These are phyloP conservation scores for Fusarium sp. DNA, from an alignment of 2,329 filamentous ascomycete species.

Conservation along the genomic window DNA sequence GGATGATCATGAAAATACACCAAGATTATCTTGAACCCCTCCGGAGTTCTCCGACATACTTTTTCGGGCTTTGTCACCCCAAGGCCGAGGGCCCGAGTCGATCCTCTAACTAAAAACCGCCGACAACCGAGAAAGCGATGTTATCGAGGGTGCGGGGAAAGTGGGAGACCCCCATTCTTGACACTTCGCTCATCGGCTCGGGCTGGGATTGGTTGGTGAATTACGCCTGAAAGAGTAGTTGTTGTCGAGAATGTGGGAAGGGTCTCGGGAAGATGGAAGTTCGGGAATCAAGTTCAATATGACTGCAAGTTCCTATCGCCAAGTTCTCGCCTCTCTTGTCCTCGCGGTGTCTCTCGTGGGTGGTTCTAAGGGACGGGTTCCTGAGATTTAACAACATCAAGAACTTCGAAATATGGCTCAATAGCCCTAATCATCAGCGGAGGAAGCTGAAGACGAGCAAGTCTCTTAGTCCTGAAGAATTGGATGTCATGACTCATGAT, in stretches of 20 bases:
- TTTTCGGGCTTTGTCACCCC: not conserved
- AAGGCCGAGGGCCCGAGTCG: not conserved
- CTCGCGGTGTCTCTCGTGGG: not conserved
- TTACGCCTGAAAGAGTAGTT: not conserved
- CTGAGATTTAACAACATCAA: not conserved
- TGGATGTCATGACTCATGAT: not conserved
- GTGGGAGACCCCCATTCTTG: conserved; percentile 5
- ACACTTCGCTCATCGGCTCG: not conserved
- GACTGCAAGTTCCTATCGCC: not conserved
- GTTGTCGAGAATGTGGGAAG: not conserved
- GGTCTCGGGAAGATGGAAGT: not conserved
- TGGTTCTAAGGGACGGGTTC: not conserved
- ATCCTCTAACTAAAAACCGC: not conserved
- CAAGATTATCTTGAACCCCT: not conserved
- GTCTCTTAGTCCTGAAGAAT: not conserved
- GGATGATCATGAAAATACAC: not conserved
- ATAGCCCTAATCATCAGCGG: not conserved
- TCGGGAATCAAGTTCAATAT: not conserved
- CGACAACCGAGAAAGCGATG: not conserved
- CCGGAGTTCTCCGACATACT: not conserved
- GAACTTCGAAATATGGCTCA: not conserved
- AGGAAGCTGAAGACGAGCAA: not conserved
- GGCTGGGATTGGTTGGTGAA: not conserved
- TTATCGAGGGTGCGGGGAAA: not conserved
- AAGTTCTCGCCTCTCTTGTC: not conserved